Base-by-base conservation (phyloP, 192 early-diverging fungal species). In the Coemansia javaensis region DNA sequence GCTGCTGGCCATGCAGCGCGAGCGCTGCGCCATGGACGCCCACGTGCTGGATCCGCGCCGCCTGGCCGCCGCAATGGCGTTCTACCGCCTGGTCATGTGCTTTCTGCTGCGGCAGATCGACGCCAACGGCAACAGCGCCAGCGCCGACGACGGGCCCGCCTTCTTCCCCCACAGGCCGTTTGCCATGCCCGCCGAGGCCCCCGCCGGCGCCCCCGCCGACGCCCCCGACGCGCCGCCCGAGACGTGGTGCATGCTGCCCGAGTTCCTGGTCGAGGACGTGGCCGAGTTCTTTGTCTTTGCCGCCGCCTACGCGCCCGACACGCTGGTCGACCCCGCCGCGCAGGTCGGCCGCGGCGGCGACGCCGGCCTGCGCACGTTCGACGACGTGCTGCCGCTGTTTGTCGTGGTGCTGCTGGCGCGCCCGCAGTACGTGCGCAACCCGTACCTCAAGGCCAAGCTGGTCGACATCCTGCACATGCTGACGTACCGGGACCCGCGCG, bases 181-280 rank as follows among this genome's bases (percentile, higher is more conserved):
- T 27, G 32, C 40, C 13, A 65, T 73, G 69, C 69, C 69, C 0
- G 32, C 40, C 0, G 69, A 65, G 45, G 28, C 14, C n/a, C n/a
- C n/a, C n/a, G n/a, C n/a, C n/a, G n/a, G n/a, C n/a, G n/a, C n/a
- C n/a, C n/a, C n/a, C 28, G 28, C 7, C 23, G 20, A 30, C 34
- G 41, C 30, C 20, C 12, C 4, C 7, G 39, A 25, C 12, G 40
- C 16, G 27, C n/a, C 47, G n/a, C 40, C 56, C 1, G 69, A 73
- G n/a, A 18, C 38, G 20, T 74, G 70, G 78, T 66, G 81, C 0
- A 85, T 83, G 59, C 79, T 97, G 5, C 96, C 96, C 12, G 93
- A 98, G 61, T 95, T 85, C 66, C 85, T 97, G 23, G 58, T 97
- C 22, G 91, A 95, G 56, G 96, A 98, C 56, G 78, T 90, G 36